Conservation (phyloP, 2,329 filamentous ascomycete genomes). For the Hymenoscyphus salicellus region DNA sequence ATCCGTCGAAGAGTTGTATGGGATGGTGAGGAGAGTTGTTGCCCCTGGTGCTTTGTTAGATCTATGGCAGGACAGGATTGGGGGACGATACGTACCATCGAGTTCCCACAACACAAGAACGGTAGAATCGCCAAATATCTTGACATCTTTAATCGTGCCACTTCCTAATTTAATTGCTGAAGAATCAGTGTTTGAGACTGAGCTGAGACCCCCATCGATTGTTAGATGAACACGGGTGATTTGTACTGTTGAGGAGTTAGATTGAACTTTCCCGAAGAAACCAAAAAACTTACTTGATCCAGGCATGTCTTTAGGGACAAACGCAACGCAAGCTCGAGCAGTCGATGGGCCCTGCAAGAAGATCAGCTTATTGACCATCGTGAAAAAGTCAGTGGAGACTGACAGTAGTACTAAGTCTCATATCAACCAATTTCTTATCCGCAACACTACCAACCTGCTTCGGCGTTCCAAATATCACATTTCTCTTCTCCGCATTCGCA, state of each 20-base stretch:
- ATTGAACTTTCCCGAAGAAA: neutral
- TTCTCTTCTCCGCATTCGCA: slow-evolving; percentile 65
- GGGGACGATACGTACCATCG: slow-evolving; percentile 28
- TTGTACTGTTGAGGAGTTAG: slow-evolving; percentile 28
- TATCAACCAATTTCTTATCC: slow-evolving; percentile 25
- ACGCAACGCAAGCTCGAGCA: slow-evolving; percentile 25
- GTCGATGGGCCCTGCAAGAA: slow-evolving; percentile 18
- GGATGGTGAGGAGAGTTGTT: slow-evolving; percentile 28
- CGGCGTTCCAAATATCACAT: slow-evolving; percentile 63
- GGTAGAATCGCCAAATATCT: slow-evolving; percentile 29
- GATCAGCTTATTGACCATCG: slow-evolving; percentile 8
- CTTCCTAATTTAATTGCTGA: slow-evolving; percentile 29
- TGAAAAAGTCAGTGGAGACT: too few relatives aligned
- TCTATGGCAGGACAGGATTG: too few relatives aligned
- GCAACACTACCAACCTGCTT: slow-evolving; percentile 24
- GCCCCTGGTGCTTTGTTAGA: slow-evolving; percentile 11
- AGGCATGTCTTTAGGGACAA: slow-evolving; percentile 25
- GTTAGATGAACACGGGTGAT: slow-evolving; percentile 28
- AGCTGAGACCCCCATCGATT: slow-evolving; percentile 35
- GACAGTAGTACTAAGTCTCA: slow-evolving; percentile 30
- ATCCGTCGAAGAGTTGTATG: slow-evolving; percentile 18
- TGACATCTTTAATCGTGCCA: slow-evolving; percentile 34
- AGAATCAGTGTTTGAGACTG: slow-evolving; percentile 21
- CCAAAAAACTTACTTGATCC: slow-evolving; percentile 25
- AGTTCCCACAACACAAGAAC: slow-evolving; percentile 33